Evolutionary conservation across 225 moss, liverwort and hornwort genomes (phyloP).

Genomic region (Bryum argenteum): DNA sequence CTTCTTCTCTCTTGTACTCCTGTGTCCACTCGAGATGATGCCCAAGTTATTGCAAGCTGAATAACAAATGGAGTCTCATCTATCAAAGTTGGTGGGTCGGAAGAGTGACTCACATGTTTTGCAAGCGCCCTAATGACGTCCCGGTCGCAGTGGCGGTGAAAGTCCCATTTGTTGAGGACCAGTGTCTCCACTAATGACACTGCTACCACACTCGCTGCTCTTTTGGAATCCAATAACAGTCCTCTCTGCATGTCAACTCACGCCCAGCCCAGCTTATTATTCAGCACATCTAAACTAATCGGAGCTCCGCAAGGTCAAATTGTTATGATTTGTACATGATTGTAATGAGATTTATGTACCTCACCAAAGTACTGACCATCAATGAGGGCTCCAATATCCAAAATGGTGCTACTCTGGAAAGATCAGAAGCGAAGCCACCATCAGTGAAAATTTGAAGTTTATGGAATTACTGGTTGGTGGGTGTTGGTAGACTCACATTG

Average conservation of each 20-base stretch:
- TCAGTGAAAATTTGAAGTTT: background rate
- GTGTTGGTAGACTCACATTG: conserved; percentile 17
- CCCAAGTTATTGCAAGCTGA: background rate
- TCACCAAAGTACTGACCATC: conserved; percentile 88
- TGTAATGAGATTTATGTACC: conserved; percentile 39
- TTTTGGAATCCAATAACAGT: conserved; percentile 60
- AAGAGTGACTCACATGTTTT: conserved; percentile 50
- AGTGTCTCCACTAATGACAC: conserved; percentile 74
- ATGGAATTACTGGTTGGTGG: no score
- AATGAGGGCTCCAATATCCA: conserved; percentile 74
- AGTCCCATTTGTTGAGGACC: conserved; percentile 92
- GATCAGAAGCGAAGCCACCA: background rate
- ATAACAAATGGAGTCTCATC: background rate
- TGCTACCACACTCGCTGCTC: conserved; percentile 80
- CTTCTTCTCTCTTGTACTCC: conserved; percentile 82
- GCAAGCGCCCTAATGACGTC: conserved; percentile 69
- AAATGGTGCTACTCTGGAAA: conserved; percentile 69
- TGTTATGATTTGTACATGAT: background rate
- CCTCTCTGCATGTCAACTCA: conserved; percentile 57
- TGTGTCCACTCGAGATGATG: conserved; percentile 34
- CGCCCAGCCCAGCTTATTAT: background rate
- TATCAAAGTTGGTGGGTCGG: no score
- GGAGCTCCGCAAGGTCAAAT: background rate
- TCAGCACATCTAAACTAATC: background rate
- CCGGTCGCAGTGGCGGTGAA: conserved; percentile 77